These are phyloP conservation scores for Ogataea chonburiensis DNA, from an alignment of 805 yeast genomes.

Conservation along the genomic window DNA sequence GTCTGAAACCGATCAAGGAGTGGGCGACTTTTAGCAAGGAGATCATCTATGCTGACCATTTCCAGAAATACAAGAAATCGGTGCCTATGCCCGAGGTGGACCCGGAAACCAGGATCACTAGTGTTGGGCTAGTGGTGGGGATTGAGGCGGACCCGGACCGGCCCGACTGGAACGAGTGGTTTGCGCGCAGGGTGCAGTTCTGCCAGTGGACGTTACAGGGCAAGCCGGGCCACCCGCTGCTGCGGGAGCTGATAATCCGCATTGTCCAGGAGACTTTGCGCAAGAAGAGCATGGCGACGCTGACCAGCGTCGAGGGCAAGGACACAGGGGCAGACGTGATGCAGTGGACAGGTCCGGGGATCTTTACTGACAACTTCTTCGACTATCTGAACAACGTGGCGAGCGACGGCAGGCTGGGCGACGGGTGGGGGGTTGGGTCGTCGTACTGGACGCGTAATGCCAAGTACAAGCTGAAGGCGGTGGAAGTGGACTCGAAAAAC, in stretches of 20 bases:
- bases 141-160: constrained; percentile 97
- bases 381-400: constrained; percentile 69
- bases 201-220: constrained; percentile 97
- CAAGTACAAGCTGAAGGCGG: constrained; percentile 22
- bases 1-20: constrained; percentile 63
- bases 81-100: constrained; percentile 13
- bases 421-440: constrained; percentile 37
- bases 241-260: constrained; percentile 73
- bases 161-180: constrained; percentile 91
- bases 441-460: constrained; percentile 25
- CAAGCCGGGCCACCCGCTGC: constrained; percentile 87
- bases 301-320: constrained; percentile 51
- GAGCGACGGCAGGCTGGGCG: constrained; percentile 32
- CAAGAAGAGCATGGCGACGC: constrained; percentile 45
- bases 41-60: constrained; percentile 12
- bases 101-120: constrained; percentile 28
- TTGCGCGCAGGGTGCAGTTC: constrained; percentile 88
- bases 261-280: constrained; percentile 74
- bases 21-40: constrained; percentile 65
- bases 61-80: constrained; percentile 5
- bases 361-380: constrained; percentile 86
- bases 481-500: constrained; percentile 23
- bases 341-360: constrained; percentile 97
- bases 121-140: constrained; percentile 82
- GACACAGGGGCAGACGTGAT: constrained; percentile 75